Base-by-base conservation (phyloP, 805 yeast species). In the Monosporozyma unispora region DNA sequence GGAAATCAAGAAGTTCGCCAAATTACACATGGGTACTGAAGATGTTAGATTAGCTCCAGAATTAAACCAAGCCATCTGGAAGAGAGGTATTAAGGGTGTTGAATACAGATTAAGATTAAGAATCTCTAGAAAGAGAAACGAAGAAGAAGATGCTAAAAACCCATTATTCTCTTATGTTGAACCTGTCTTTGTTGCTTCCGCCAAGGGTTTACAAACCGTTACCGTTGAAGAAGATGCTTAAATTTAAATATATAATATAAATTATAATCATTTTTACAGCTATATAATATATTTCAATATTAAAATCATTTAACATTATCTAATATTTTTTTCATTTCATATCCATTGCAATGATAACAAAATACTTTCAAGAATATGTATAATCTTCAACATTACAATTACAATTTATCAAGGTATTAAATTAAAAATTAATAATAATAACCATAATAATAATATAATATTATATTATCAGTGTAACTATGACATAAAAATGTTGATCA, bases 1-100 rank as follows among this genome's bases (percentile, higher is more conserved):
- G 87, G 99, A 89, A 78, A 90, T 93, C 81, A 91, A 88, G 83
- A 89, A 87, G 79, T 93, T 93, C 74, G 97, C 98, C 72, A 81
- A 87, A 74, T 82, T 87, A 80, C 97, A 91, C 86, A 88, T 93
- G 93, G 98, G 98, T 74, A 93, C 99, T 69, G 77, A 85, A 61
- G 99, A 93, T 75, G 98, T 93, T 76, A 93, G 99, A 82, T 79
- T 93, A 70, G 98, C 93, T 79, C 98, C 99, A 73, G 87, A 83
- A 78, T 81, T 93, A 77, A 93, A 93, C 87, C 93, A 90, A 77
- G 95, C 84, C 72, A 81, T 93, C 80, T 93, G 99, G 99, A 85
- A 87, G 78, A 90, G 96, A 81, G 99, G 99, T 82, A 84, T 93
- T 79, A 89, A 90, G 82, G 97, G 97, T 81, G 95, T 88, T 70